Percentiles rank a stretch among this genome's conserved stretches.
Conservation (phyloP, 1,284 basidiomycete species). For the Cutaneotrichosporon cutaneum region DNA sequence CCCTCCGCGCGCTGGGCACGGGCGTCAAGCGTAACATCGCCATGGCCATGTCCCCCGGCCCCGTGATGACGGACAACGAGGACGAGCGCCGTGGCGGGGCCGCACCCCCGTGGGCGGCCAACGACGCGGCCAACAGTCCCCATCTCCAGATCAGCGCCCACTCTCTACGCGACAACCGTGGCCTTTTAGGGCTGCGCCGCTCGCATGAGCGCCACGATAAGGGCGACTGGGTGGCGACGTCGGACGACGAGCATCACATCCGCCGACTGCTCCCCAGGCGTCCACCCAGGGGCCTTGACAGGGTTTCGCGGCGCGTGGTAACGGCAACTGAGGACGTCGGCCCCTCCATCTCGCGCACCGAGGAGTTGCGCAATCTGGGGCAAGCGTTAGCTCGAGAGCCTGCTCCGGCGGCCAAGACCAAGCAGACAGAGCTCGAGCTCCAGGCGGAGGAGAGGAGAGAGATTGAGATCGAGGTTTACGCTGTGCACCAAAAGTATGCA, state of each 20-base stretch:
- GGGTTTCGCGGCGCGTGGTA: not conserved
- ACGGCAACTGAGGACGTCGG: not conserved
- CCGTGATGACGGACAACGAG: not conserved
- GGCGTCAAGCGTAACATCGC: not conserved
- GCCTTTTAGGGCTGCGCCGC: not conserved
- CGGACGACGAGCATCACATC: conserved; percentile 19
- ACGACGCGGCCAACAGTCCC: not conserved
- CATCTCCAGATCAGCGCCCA: conserved; percentile 1
- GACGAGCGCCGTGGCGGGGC: not conserved
- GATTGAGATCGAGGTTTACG: conserved; percentile 22
- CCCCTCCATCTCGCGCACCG: not conserved
- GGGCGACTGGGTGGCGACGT: conserved; percentile 5
- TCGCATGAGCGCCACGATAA: not conserved
- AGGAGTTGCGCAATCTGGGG: conserved; percentile 9
- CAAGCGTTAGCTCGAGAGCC: conserved; percentile 7
- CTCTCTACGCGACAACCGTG: not conserved
- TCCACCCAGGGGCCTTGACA: not conserved
- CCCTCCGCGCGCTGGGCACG: not conserved
- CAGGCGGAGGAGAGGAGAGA: conserved; percentile 7
- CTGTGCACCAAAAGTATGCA: conserved; percentile 16
- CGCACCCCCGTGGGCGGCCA: not conserved
- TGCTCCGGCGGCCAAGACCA: not conserved
- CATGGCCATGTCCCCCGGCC: not conserved
- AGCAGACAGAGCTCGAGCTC: conserved; percentile 12
- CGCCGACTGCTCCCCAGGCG: conserved; percentile 11